Percentiles rank a stretch among this genome's conserved stretches.
These are phyloP conservation scores for Metarhizium album DNA, from an alignment of 2,329 filamentous ascomycete genomes.

Conservation along the genomic window DNA sequence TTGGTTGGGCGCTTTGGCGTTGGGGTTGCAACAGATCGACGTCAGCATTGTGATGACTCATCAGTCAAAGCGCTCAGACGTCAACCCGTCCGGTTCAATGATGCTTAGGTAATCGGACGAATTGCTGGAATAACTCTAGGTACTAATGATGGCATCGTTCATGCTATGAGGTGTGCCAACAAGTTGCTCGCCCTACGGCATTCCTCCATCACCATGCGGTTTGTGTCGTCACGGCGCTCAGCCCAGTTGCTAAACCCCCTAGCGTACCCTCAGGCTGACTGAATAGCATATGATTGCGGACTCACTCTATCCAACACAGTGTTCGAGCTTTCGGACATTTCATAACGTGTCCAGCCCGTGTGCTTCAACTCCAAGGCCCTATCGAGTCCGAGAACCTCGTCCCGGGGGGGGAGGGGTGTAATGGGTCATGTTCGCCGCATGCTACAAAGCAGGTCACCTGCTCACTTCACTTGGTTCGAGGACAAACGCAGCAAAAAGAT, in stretches of 20 bases:
- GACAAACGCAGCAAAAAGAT: not conserved
- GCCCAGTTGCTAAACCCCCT: not conserved
- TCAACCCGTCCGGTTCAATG: too few species aligned
- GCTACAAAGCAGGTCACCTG: constrained; percentile 5
- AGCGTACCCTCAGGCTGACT: not conserved
- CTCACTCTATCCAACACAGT: constrained; percentile 3
- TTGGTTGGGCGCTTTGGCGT: too few species aligned
- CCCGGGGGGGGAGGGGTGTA: too few species aligned
- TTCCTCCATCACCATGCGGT: constrained; percentile 6
- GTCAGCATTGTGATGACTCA: too few species aligned
- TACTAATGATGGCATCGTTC: too few species aligned
- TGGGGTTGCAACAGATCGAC: too few species aligned
- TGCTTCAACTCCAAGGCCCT: constrained; percentile 3
- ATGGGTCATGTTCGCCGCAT: constrained; percentile 3
- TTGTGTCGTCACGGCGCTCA: constrained; percentile 7
- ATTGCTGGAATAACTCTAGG: too few species aligned
- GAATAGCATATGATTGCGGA: not conserved
- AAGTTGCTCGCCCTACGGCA: constrained; percentile 6
- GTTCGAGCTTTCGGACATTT: constrained; percentile 5
- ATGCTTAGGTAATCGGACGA: too few species aligned
- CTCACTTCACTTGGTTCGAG: constrained; percentile 4
- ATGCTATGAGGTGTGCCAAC: constrained; percentile 5
- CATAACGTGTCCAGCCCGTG: not conserved
- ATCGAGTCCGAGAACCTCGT: constrained; percentile 3
- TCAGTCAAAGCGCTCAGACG: too few species aligned